Evolutionary conservation across 225 moss, liverwort and hornwort species (phyloP).

Genomic region (Pseudisothecium myosuroides): DNA sequence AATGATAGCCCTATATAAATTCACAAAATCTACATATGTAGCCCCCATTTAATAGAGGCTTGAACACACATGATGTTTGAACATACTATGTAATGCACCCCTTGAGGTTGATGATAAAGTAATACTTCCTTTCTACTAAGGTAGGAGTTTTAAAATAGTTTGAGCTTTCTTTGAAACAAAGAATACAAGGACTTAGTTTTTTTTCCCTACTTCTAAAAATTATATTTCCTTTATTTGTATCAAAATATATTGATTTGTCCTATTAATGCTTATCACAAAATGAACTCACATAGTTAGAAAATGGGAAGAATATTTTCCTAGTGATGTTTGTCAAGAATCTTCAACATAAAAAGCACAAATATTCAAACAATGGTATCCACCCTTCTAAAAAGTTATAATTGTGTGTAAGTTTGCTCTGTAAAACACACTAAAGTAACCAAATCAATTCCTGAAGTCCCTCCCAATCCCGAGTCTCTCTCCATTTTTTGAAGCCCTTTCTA

Average conservation of each 20-base stretch:
- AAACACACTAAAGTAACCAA: not conserved
- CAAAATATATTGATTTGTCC: not conserved
- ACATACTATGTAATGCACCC: too few relatives aligned
- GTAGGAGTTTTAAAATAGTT: too few relatives aligned
- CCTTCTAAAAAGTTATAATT: not conserved
- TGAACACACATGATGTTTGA: too few relatives aligned
- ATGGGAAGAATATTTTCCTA: not conserved
- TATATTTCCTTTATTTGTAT: not conserved
- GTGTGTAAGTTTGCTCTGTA: not conserved
- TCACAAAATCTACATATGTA: too few relatives aligned
- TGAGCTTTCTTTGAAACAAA: not conserved
- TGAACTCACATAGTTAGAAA: too few relatives aligned
- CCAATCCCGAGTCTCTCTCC: too few relatives aligned
- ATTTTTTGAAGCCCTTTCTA: not conserved
- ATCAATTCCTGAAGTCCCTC: accelerated
- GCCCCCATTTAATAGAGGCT: too few relatives aligned
- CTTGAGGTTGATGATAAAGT: not conserved
- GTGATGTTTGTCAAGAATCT: not conserved
- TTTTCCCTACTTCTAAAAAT: too few relatives aligned
- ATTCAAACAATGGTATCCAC: not conserved
- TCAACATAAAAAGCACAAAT: not conserved
- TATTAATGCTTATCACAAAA: not conserved
- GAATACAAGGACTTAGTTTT: not conserved
- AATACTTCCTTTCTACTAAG: not conserved
- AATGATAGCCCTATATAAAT: too few relatives aligned